Conservation (phyloP, 441 rosid species). For the Cnidoscolus chayamansa region DNA sequence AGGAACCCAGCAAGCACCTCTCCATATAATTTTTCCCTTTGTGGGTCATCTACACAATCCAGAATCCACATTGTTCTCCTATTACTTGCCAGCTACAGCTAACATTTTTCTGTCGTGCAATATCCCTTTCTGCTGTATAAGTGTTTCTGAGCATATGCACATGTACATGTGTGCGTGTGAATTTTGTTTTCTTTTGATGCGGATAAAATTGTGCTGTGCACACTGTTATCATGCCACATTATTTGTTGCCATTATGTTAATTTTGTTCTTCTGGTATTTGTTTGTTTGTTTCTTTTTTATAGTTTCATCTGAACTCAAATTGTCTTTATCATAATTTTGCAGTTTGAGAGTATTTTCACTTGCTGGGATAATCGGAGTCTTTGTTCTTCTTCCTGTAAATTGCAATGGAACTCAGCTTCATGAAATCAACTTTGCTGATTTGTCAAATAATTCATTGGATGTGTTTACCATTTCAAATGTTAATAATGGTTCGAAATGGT, state of each 20-base stretch:
- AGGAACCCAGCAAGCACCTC: background rate
- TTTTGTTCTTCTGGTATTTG: slow-evolving; percentile 10
- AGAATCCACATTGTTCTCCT: background rate
- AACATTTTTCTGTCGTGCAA: background rate
- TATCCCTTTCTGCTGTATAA: background rate
- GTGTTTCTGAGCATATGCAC: background rate
- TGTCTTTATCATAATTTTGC: slow-evolving; percentile 36
- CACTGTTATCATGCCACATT: background rate
- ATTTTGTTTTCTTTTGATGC: background rate
- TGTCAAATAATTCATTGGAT: slow-evolving; percentile 75
- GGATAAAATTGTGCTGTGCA: background rate
- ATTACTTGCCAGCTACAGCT: background rate
- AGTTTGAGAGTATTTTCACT: slow-evolving; percentile 85
- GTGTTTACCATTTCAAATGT: slow-evolving; percentile 82
- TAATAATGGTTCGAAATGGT: slow-evolving; percentile 62
- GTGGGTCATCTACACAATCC: background rate
- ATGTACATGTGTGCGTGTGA: background rate
- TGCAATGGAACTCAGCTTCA: slow-evolving; percentile 63
- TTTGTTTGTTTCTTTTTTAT: background rate
- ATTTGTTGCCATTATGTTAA: background rate
- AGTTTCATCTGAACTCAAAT: slow-evolving; percentile 20
- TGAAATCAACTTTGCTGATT: slow-evolving; percentile 59
- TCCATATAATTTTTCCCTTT: background rate
- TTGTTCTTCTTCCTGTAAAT: slow-evolving; percentile 87
- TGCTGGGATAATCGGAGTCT: slow-evolving; percentile 81